Percentiles rank a stretch among this genome's conserved stretches.
These are phyloP conservation scores for Gossypium bickii DNA, from an alignment of 345 rosid species.

Conservation along the genomic window DNA sequence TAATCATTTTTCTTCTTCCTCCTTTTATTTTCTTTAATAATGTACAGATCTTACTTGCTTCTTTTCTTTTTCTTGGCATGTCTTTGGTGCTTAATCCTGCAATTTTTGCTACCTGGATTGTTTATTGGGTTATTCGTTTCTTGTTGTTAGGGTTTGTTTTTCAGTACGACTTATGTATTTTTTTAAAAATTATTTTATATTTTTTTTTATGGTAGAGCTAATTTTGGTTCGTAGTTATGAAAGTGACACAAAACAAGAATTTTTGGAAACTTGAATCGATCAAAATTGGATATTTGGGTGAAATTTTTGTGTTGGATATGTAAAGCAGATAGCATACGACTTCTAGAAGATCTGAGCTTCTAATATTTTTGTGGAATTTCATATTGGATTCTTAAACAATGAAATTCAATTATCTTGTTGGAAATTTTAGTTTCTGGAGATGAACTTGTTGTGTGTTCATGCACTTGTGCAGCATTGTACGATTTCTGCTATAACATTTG, in stretches of 20 bases:
- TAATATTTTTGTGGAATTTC: background rate
- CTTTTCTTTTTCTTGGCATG: background rate
- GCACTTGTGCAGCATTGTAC: background rate
- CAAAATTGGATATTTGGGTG: background rate
- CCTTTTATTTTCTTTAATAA: background rate
- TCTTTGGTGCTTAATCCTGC: constrained; percentile 6
- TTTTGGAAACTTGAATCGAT: background rate
- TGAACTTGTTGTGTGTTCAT: background rate
- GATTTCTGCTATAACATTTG: background rate
- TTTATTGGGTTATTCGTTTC: background rate
- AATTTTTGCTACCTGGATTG: background rate
- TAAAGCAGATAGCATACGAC: background rate
- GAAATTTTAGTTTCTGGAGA: background rate
- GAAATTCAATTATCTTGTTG: background rate
- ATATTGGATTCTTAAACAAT: background rate
- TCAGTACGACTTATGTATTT: background rate
- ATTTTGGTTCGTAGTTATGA: background rate
- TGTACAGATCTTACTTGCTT: background rate
- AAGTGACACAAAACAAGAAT: background rate
- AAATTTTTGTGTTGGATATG: background rate
- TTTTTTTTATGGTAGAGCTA: background rate
- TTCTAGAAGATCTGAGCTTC: background rate
- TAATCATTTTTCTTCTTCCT: constrained; percentile 3
- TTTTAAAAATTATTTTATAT: background rate
- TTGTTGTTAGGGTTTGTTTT: background rate